These are phyloP conservation scores for Hemileccinum impolitum DNA, from an alignment of 768 basidiomycete genomes.

Conservation along the genomic window DNA sequence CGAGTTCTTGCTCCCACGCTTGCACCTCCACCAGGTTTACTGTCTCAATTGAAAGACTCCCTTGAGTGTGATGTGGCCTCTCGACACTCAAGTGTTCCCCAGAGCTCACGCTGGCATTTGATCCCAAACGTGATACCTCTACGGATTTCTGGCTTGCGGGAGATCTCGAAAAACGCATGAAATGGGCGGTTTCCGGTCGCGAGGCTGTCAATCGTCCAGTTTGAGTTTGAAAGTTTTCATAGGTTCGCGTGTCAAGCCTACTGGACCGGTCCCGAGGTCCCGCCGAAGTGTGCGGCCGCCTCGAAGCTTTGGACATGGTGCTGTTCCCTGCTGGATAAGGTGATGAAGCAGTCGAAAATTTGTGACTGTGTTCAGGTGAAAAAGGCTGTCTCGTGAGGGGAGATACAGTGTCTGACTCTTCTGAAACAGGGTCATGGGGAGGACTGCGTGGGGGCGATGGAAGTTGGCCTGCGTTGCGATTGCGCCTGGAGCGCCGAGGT, in stretches of 20 bases:
- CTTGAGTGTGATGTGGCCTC: slow-evolving; percentile 13
- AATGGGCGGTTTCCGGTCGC: slow-evolving; percentile 30
- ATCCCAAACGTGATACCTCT: slow-evolving; percentile 30
- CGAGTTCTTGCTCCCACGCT: slow-evolving; percentile 80
- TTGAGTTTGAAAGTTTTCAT: slow-evolving; percentile 13
- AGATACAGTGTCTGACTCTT: slow-evolving; percentile 9
- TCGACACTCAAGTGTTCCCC: slow-evolving; percentile 41
- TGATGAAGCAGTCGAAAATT: slow-evolving; percentile 29
- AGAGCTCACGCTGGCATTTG: slow-evolving; percentile 36
- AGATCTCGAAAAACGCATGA: slow-evolving; percentile 13
- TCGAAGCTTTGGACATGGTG: slow-evolving; percentile 32
- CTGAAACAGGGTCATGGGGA: slow-evolving; percentile 1
- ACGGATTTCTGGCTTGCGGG: slow-evolving; percentile 16
- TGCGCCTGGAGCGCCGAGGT: slow-evolving; percentile 44
- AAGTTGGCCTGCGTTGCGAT: slow-evolving; percentile 26
- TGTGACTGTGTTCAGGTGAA: slow-evolving; percentile 21
- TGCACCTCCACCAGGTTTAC: slow-evolving; percentile 39
- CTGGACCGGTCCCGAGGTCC: slow-evolving; percentile 58
- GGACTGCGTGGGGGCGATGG: slow-evolving; percentile 42
- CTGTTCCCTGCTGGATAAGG: slow-evolving; percentile 28
- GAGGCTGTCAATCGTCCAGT: slow-evolving; percentile 14
- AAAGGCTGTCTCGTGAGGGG: background rate
- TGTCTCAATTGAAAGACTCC: slow-evolving; percentile 23
- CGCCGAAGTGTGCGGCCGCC: slow-evolving; percentile 73
- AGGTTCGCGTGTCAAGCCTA: slow-evolving; percentile 19